A percentile compares a stretch with the other conserved stretches of the same genome.
Conservation (phyloP, 345 rosid genomes). For the Dipteronia dyeriana region DNA sequence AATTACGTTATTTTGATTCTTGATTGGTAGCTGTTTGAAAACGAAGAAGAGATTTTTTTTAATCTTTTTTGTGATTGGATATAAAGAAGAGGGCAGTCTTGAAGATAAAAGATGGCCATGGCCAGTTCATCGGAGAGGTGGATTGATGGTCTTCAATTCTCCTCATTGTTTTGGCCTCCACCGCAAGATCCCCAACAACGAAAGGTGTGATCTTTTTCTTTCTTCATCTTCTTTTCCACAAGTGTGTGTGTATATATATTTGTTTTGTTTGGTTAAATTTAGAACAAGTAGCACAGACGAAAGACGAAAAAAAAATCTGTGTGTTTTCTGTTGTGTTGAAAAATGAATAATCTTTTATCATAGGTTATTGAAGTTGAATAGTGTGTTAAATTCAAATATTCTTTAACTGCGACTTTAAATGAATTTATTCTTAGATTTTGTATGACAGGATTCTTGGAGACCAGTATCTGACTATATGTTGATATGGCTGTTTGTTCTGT, state of each 20-base stretch:
- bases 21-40: slow-evolving; percentile 38
- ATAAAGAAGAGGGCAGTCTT: background rate
- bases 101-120: slow-evolving; percentile 63
- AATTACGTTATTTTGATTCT: slow-evolving; percentile 52
- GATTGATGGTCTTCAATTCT: slow-evolving; percentile 90
- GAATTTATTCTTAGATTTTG: background rate
- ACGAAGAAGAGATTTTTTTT: background rate
- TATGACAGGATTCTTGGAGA: background rate
- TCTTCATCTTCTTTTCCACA: background rate
- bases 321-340: background rate
- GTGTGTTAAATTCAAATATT: background rate
- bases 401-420: background rate
- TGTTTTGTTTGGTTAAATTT: background rate
- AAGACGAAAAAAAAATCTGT: background rate
- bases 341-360: background rate
- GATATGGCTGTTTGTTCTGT: background rate
- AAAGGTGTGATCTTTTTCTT: slow-evolving; percentile 40
- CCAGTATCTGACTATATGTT: background rate
- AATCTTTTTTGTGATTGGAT: background rate
- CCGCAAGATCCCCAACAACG: slow-evolving; percentile 78
- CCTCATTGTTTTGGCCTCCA: slow-evolving; percentile 84
- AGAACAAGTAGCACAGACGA: background rate
- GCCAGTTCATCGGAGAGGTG: slow-evolving; percentile 80
- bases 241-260: background rate
- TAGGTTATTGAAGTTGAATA: background rate